Evolutionary conservation across 2,329 filamentous ascomycete genomes (phyloP).

Genomic region (Hypoxylon sp.): DNA sequence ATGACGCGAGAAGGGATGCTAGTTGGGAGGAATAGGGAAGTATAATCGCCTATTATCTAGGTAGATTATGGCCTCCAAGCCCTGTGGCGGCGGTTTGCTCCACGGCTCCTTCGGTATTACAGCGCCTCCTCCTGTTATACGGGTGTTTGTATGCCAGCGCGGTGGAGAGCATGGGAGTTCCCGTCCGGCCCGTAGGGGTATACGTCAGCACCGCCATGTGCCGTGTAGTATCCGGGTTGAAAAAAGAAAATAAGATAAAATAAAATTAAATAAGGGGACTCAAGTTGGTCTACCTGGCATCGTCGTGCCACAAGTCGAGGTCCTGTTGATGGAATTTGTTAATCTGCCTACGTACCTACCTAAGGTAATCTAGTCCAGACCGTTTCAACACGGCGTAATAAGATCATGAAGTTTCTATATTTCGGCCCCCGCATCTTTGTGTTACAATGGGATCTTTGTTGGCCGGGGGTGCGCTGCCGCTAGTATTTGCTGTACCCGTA

Average conservation of each 20-base stretch:
- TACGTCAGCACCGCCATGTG: constrained; percentile 13
- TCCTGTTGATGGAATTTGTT: background rate
- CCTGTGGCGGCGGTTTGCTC: constrained; percentile 21
- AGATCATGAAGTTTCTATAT: constrained; percentile 28
- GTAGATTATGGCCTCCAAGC: constrained; percentile 21
- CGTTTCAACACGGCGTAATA: constrained; percentile 24
- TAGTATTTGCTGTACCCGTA: constrained; percentile 13
- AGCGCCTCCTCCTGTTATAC: constrained; percentile 40
- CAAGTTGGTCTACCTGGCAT: constrained; percentile 9
- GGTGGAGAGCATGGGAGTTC: constrained; percentile 26
- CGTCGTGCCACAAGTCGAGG: constrained; percentile 8
- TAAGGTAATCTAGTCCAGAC: background rate
- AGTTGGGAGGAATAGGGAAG: background rate
- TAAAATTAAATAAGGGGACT: constrained; percentile 13
- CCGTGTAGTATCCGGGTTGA: constrained; percentile 2
- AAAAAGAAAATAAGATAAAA: background rate
- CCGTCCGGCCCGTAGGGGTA: constrained; percentile 20
- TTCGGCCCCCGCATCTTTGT: constrained; percentile 34
- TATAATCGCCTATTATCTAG: too few species aligned
- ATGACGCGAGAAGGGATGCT: background rate
- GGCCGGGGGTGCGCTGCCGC: background rate
- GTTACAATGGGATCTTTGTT: constrained; percentile 15
- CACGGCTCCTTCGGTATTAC: constrained; percentile 36
- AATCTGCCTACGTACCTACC: constrained; percentile 36
- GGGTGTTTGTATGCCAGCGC: constrained; percentile 4